Conservation (phyloP, 192 early-diverging fungal genomes). For the Pilaira anomala region DNA sequence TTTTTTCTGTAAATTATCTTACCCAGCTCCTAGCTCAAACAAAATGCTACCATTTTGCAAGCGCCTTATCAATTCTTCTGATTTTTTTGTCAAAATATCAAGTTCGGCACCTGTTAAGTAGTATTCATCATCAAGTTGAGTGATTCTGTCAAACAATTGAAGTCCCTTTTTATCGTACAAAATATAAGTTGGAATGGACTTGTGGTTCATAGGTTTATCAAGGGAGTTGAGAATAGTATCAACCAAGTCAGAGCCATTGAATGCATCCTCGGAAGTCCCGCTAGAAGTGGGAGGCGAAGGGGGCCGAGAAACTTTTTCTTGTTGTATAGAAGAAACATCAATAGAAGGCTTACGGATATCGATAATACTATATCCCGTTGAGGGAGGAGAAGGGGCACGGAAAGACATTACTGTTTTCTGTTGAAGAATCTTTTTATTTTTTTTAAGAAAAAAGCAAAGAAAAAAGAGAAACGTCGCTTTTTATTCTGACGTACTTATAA, state of each 20-base stretch:
- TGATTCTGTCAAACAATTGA: constrained; percentile 89
- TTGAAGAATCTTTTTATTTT: not conserved
- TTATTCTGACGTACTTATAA: too few species aligned
- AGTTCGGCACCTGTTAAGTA: constrained; percentile 86
- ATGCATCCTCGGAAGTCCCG: constrained; percentile 21
- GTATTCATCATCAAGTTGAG: constrained; percentile 75
- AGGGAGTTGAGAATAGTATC: constrained; percentile 27
- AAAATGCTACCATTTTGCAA: constrained; percentile 67
- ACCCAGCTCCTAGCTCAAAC: constrained; percentile 90
- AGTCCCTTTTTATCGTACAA: constrained; percentile 84
- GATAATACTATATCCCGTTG: constrained; percentile 11
- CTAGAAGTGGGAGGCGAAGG: constrained; percentile 22
- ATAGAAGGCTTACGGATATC: not conserved
- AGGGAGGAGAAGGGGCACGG: not conserved
- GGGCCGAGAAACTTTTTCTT: constrained; percentile 1
- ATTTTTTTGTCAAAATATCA: constrained; percentile 67
- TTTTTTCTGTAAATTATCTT: constrained; percentile 19
- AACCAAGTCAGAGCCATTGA: constrained; percentile 19
- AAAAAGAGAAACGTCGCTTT: too few species aligned
- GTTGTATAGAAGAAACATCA: not conserved
- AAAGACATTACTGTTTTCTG: not conserved
- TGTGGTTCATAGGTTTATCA: constrained; percentile 23
- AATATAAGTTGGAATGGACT: constrained; percentile 77
- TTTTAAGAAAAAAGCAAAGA: too few species aligned
- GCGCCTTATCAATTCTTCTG: constrained; percentile 58